Evolutionary conservation across 441 rosid species (phyloP), one percentile per base, ranked within the genome.

Genomic region (Gossypium lobatum): DNA sequence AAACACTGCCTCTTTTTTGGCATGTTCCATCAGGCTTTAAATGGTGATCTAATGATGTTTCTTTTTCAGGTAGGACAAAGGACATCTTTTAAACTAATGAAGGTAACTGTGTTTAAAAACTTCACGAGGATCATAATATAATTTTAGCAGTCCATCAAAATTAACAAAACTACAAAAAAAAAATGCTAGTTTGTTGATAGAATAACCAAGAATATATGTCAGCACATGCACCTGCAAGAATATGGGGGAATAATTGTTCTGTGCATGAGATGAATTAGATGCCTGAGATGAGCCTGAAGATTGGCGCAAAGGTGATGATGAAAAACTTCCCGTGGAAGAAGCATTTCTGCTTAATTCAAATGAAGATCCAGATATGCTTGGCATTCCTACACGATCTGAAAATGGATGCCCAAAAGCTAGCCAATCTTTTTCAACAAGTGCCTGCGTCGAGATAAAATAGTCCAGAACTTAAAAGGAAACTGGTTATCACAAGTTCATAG

Each of bases 401-500:
- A 96, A 90, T 73, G 98, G 98, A 84, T 94, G 99, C 67, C 99
- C 98, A 86, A 93, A 96, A 78, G 99, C 98, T 70, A 93, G 87
- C 99, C 99, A 96, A 80, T 96, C 98, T 82, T 96, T 96, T 83
- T 96, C 99, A 74, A 93, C 71, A 71, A 96, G 97, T 63, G 98
- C 97, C 99, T 96, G 82, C 46, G 64, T 63, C 60, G 74, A 77
- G 62, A 60, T n/a, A 60, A 69, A 74, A 60, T 14, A 66, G 17
- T 39, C 18, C 45, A 59, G 28, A 62, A 66, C 6, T 62, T 31
- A 72, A 37, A 34, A 50, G 34, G 10, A 6, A 17, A 18, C 42
- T 53, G 48, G 73, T 70, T 54, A 54, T 70, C 3, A 8, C 39
- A 42, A 39, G 5, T 57, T 71, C 54, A 34, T 6, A 52, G 70